These are phyloP conservation scores for Gleditsia sinensis DNA, from an alignment of 306 rosid species.

Conservation along the genomic window DNA sequence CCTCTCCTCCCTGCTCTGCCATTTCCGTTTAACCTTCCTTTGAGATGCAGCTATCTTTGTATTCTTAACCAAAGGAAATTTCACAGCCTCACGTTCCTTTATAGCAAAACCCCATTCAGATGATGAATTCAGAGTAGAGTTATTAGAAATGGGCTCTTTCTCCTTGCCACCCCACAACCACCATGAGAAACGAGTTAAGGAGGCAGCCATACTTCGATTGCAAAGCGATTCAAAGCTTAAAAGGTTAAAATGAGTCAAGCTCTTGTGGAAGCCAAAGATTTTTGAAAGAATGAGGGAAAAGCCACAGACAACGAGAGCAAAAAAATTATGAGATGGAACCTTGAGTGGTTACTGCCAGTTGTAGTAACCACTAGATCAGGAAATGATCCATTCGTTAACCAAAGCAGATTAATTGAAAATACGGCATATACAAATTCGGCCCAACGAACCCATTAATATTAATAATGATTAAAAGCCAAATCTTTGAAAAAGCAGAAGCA, in stretches of 20 bases:
- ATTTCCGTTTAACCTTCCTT: constrained; percentile 51
- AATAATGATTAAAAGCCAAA: background rate
- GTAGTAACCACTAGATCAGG: constrained; percentile 51
- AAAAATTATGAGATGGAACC: constrained; percentile 5
- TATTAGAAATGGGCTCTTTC: constrained; percentile 50
- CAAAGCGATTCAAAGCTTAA: constrained; percentile 2
- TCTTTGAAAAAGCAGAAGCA: background rate
- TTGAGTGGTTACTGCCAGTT: constrained; percentile 54
- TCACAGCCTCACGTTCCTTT: constrained; percentile 53
- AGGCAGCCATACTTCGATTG: constrained; percentile 55
- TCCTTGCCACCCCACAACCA: constrained; percentile 66
- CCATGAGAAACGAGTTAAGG: constrained; percentile 65
- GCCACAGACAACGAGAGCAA: constrained; percentile 33
- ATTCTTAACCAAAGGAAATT: constrained; percentile 49
- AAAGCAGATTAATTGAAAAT: constrained; percentile 20
- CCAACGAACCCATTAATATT: constrained; percentile 24
- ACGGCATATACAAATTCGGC: constrained; percentile 13
- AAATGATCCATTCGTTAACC: constrained; percentile 27
- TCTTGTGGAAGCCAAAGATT: constrained; percentile 7
- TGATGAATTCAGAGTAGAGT: constrained; percentile 48
- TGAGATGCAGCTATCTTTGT: constrained; percentile 45
- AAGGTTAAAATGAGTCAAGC: background rate
- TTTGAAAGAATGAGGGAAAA: constrained; percentile 22
- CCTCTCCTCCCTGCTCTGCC: constrained; percentile 66
- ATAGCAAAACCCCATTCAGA: constrained; percentile 47